phyloP scores from a whole-genome alignment of 2,329 filamentous ascomycete genomes.

The Trichothecium sympodiale region DNA sequence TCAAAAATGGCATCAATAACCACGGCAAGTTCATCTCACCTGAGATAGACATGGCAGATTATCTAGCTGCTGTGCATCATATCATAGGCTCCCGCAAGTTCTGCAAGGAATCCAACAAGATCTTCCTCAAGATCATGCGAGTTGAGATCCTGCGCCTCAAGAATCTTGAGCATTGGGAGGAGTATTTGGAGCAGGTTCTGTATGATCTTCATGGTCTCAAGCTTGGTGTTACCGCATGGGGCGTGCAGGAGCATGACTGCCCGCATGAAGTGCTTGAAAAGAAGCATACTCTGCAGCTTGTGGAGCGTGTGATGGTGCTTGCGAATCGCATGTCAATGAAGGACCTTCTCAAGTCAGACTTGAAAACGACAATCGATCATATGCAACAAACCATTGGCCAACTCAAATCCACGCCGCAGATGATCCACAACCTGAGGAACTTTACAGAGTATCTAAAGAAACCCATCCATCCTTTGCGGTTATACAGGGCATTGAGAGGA shows the following conservation, averaged over 20 bases:
- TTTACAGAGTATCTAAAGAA: conserved; percentile 73
- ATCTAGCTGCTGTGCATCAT: conserved; percentile 71
- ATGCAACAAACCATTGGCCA: conserved; percentile 80
- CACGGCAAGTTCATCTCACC: conserved; percentile 51
- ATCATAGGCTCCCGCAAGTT: conserved; percentile 73
- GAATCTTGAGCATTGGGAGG: conserved; percentile 71
- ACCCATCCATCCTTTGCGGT: conserved; percentile 67
- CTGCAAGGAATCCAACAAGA: conserved; percentile 76
- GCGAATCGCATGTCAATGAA: conserved; percentile 79
- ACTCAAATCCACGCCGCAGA: conserved; percentile 66
- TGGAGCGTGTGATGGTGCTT: conserved; percentile 74
- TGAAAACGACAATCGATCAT: conserved; percentile 84
- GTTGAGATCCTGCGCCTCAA: conserved; percentile 70
- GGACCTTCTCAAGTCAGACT: conserved; percentile 80
- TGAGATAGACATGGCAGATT: conserved; percentile 65
- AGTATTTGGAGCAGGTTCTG: conserved; percentile 75
- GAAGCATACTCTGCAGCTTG: conserved; percentile 66
- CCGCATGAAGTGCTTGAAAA: conserved; percentile 67
- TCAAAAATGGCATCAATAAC: conserved; percentile 69
- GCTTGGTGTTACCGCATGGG: conserved; percentile 55
- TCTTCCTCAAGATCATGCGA: conserved; percentile 82
- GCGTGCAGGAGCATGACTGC: conserved; percentile 71
- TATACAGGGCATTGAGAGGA: conserved; percentile 75
- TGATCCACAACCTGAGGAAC: conserved; percentile 79
- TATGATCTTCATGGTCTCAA: conserved; percentile 76